Evolutionary conservation across 2,329 filamentous ascomycete genomes (phyloP), one percentile per base, ranked within the genome.

Genomic region (Fusarium mexicanum): DNA sequence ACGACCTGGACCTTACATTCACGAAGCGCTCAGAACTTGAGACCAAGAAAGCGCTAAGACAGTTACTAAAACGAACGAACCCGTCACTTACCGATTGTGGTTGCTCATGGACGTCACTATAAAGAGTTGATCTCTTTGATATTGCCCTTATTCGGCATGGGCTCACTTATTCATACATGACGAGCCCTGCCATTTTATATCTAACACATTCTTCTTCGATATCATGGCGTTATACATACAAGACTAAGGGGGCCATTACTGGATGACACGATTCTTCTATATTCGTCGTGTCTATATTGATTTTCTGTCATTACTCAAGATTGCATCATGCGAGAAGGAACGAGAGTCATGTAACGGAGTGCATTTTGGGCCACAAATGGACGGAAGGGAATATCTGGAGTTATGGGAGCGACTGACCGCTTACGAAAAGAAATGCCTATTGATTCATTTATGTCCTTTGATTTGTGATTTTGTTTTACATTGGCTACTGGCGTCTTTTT

Each of bases 31-130:
- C 65, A 29, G 60, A 61, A 18, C 17, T 22, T 9, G 53, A 54
- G 46, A 33, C 63, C 18, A 71, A 76, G 43, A 53, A 63, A 35
- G 64, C 57, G 14, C 44, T 68, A 33, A 71, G 72, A 18, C 61
- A 72, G 20, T 41, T 78, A 13, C 33, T 77, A 17, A 65, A 67
- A 48, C 65, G 74, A 68, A 35, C 66, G n/a, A 41, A 65, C 26
- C 62, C 76, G 29, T 83, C 87, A 55, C 80, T 88, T 63, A 88
- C 85, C 64, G 82, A 85, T 41, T 90, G 88, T 62, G 87, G 86
- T 14, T 90, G 88, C 71, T 82, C 88, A 72, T 89, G 87, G 87
- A 88, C 84, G 81, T 80, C 85, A 54, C 84, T 82, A 61, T 89
- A 64, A 69, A 59, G 29, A 43, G 29, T 43, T 47, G 43, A 47